Evolutionary conservation across 495 filamentous ascomycete genomes (phyloP).

Genomic region (Bombardia bombarda): DNA sequence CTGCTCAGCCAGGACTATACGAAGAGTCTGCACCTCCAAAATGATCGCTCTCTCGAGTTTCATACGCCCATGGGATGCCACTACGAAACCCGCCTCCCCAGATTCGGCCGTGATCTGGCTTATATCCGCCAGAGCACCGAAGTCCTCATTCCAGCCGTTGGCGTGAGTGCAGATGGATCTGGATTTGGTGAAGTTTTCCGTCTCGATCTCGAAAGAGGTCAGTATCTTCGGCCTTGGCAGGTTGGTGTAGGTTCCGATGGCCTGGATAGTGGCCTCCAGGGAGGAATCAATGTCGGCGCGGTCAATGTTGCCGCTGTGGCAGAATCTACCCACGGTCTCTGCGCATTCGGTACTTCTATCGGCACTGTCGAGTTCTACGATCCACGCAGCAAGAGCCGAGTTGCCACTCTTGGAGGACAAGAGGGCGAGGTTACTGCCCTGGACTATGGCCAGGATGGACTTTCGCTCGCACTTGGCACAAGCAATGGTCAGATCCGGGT

Average conservation of each 20-base stretch:
- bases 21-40: conserved; percentile 90
- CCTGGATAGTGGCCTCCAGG: conserved; percentile 63
- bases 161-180: conserved; percentile 64
- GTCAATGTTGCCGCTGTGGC: conserved; percentile 90
- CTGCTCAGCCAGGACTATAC: conserved; percentile 91
- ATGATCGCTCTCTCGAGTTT: conserved; percentile 85
- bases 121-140: conserved; percentile 84
- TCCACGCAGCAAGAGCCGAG: conserved; percentile 67
- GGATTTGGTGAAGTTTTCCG: conserved; percentile 84
- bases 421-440: conserved; percentile 77
- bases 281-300: conserved; percentile 68
- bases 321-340: conserved; percentile 80
- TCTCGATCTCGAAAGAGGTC: conserved; percentile 72
- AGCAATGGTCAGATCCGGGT: conserved; percentile 83
- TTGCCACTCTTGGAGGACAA: conserved; percentile 61
- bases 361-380: conserved; percentile 99
- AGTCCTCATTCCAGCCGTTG: conserved; percentile 79
- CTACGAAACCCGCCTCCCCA: conserved; percentile 76
- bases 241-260: conserved; percentile 84
- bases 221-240: conserved; percentile 73
- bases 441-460: conserved; percentile 75
- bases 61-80: conserved; percentile 87
- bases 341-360: conserved; percentile 89
- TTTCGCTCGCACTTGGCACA: conserved; percentile 82
- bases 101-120: conserved; percentile 84